Evolutionary conservation across 371 early-diverging fungal species (phyloP), one percentile per base, ranked within the genome.

Genomic region (Mucor plumbeus): DNA sequence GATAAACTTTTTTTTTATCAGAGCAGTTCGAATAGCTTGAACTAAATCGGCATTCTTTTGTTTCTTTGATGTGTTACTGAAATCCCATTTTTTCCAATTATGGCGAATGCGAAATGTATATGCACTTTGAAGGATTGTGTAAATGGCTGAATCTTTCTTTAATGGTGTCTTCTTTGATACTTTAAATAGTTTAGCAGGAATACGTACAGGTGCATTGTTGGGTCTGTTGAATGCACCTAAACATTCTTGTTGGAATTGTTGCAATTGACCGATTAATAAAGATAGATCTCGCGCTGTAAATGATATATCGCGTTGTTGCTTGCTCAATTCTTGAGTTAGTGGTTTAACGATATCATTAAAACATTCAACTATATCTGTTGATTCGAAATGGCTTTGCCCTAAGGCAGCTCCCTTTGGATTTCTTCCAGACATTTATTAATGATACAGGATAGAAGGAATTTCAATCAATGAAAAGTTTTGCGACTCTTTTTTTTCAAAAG

Each of bases 201-300:
- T 85, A 26, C 88, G 83, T 7, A 84, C 61, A 3, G 84, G 75
- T 5, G 73, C 72, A 63, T 74, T 57, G 15, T 41, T 43, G 5
- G 74, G 66, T 44, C 68, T 72, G 53, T 68, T 75, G 59, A 71
- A 64, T 40, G 78, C 55, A n/a, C 88, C 90, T 8, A 91, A 75
- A 64, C 70, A 74, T 43, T 87, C 87, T 59, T 88, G 82, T 70
- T 91, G 92, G 63, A 90, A 90, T 59, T 87, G 87, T 57, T 88
- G 88, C 44, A 91, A 67, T 26, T 80, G 77, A 17, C 84, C 83
- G 14, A 78, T 76, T 33, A 90, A 77, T 9, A 74, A 63, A 1
- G 90, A 80, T 19, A 91, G 79, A 21, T 89, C 88, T 44, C 81
- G 77, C 44, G 88, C 82, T 15, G 85, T 69, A 65, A 82, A 64